Evolutionary conservation across 179 eudicot species (phyloP).

Genomic region (Silene coronaria): DNA sequence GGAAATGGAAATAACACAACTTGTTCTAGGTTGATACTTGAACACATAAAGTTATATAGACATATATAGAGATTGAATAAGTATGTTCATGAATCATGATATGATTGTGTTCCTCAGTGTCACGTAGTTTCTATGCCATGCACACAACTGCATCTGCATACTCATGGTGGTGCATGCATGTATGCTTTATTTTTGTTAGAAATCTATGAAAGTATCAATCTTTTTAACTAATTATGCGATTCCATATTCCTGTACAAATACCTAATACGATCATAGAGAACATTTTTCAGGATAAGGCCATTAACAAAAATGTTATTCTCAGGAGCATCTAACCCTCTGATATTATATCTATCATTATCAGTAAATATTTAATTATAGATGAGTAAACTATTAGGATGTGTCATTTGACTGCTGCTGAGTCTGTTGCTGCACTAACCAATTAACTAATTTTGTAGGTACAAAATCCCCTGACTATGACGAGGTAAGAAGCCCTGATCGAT

Average conservation of each 20-base stretch:
- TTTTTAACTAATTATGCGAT: neutral
- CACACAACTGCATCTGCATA: too few species aligned
- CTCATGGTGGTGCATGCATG: too few species aligned
- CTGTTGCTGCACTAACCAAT: too few species aligned
- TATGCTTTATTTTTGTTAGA: neutral
- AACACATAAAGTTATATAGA: too few species aligned
- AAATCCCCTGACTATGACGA: too few species aligned
- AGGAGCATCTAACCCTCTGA: slow-evolving; percentile 1
- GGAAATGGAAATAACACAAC: neutral
- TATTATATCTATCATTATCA: neutral
- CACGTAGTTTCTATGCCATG: too few species aligned
- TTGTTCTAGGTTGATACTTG: neutral
- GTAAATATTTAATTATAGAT: neutral
- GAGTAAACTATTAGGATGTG: neutral
- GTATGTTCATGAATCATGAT: neutral
- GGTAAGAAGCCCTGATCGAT: too few species aligned
- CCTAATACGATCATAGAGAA: neutral
- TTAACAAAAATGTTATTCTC: neutral
- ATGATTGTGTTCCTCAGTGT: neutral
- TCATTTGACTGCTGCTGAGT: neutral
- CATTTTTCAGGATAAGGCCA: slow-evolving; percentile 5
- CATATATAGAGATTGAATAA: neutral
- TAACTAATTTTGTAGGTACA: too few species aligned
- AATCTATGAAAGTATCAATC: neutral
- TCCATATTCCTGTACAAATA: neutral